Percentiles rank a stretch among this genome's conserved stretches.
These are phyloP conservation scores for Grosmannia huntii DNA, from an alignment of 2,329 filamentous ascomycete species.

Conservation along the genomic window DNA sequence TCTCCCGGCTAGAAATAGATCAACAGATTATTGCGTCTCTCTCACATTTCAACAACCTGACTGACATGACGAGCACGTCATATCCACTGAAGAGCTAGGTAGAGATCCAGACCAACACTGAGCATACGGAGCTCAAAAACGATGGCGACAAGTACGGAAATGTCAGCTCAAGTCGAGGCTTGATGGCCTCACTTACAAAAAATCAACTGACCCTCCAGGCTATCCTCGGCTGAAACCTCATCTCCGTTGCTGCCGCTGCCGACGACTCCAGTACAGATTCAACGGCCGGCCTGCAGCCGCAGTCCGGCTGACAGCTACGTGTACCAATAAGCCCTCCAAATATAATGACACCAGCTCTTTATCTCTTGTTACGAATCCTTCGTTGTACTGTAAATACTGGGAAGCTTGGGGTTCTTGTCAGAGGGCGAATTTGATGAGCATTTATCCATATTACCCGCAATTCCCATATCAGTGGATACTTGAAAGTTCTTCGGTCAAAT, in stretches of 20 bases:
- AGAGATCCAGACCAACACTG: background rate
- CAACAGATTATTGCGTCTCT: background rate
- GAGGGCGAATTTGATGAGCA: no score
- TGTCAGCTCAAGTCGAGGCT: slow-evolving; percentile 6
- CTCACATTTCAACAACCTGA: background rate
- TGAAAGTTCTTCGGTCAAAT: no score
- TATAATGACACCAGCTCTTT: no score
- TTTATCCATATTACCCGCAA: no score
- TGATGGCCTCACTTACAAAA: background rate
- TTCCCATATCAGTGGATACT: no score
- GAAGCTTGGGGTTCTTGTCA: no score
- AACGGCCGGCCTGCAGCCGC: background rate
- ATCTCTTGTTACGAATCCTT: no score
- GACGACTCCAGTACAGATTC: slow-evolving; percentile 7
- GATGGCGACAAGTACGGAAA: background rate
- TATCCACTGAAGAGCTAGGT: background rate
- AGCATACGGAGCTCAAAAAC: background rate
- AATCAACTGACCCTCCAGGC: background rate
- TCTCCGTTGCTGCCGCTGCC: slow-evolving; percentile 8
- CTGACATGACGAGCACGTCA: background rate
- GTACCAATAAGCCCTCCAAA: no score
- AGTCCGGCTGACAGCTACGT: background rate
- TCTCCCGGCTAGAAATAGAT: background rate
- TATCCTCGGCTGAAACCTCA: slow-evolving; percentile 6
- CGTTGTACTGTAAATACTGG: no score